Base-by-base conservation (phyloP, 352 stramenopile genomes). In the Globisporangium recalcitrans region DNA sequence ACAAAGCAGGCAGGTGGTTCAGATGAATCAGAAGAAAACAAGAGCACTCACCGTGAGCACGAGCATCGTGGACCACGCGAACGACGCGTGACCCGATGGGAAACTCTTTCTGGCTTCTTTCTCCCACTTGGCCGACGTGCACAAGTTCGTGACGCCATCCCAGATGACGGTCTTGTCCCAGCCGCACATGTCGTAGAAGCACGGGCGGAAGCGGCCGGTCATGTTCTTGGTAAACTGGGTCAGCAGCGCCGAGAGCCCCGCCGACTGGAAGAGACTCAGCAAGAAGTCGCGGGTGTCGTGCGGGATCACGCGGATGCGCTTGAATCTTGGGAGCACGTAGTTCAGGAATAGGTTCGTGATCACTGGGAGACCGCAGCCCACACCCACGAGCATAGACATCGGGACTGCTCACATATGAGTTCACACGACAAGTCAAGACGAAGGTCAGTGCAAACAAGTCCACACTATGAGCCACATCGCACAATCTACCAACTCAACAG, bases 211-310 rank as follows among this genome's bases (percentile, higher is more conserved):
- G 26, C 83, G 77, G 1, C 81, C 83, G 0, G 79, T 73, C 58
- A 83, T 74, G 60, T 80, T 78, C 65, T 92, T 92, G 36, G 75
- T 75, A 53, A 92, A 87, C 53, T 92, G 81, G 21, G 81, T 88
- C 13, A 90, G 64, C 31, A 90, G 63, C 59, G 71, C 70, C 36
- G 75, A 73, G 38, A 91, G 67, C 10, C 77, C 74, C 21, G 75
- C 71, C 0, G 83, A 79, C 32, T 82, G 72, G 19, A 72, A 65
- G 8, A 92, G 57, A 40, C 75, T 89, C 64, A 92, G 63, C 27
- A 90, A 52, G 42, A 90, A 87, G 68, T 92, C 83, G 11, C 83
- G 77, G 27, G 84, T 83, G 64, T 92, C 82, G 65, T 92, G 76
- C 7, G 67, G 66, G 46, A 91, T 86, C 24, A 78, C 51, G 32